Evolutionary conservation across 1,284 basidiomycete genomes (phyloP).

Genomic region (Pseudozyma hubeiensis): DNA sequence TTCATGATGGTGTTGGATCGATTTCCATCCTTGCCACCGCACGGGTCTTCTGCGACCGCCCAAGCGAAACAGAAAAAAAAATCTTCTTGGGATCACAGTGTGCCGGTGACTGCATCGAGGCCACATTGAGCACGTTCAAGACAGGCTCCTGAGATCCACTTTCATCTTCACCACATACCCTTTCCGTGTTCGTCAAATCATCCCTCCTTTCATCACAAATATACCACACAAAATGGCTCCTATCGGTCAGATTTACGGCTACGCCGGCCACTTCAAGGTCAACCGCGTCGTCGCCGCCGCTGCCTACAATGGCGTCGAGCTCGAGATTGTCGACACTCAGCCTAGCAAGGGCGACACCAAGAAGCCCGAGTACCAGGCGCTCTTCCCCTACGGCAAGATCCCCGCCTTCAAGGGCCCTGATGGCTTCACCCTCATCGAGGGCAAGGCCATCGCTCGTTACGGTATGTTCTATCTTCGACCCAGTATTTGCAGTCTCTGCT

Average conservation of each 20-base stretch:
- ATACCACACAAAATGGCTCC: conserved; percentile 54
- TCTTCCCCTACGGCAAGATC: conserved; percentile 71
- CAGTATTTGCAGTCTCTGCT: background rate
- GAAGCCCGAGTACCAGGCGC: conserved; percentile 63
- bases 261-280: conserved; percentile 49
- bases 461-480: conserved; percentile 75
- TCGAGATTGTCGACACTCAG: conserved; percentile 58
- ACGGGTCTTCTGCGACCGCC: conserved; percentile 3
- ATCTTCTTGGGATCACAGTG: background rate
- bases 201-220: conserved; percentile 11
- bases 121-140: too few relatives aligned
- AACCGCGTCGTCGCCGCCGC: conserved; percentile 58
- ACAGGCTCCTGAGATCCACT: too few relatives aligned
- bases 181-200: conserved; percentile 20
- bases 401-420: conserved; percentile 83
- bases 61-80: conserved; percentile 3
- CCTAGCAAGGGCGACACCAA: conserved; percentile 51
- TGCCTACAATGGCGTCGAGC: conserved; percentile 63
- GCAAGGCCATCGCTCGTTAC: conserved; percentile 84
- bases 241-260: conserved; percentile 66
- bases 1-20: background rate
- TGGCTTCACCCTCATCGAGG: conserved; percentile 84
- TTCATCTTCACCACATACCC: conserved; percentile 41
- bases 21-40: background rate
- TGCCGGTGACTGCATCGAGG: too few relatives aligned